phyloP scores from a whole-genome alignment of 2,329 filamentous ascomycete species.

The Arthrinium puccinioides region DNA sequence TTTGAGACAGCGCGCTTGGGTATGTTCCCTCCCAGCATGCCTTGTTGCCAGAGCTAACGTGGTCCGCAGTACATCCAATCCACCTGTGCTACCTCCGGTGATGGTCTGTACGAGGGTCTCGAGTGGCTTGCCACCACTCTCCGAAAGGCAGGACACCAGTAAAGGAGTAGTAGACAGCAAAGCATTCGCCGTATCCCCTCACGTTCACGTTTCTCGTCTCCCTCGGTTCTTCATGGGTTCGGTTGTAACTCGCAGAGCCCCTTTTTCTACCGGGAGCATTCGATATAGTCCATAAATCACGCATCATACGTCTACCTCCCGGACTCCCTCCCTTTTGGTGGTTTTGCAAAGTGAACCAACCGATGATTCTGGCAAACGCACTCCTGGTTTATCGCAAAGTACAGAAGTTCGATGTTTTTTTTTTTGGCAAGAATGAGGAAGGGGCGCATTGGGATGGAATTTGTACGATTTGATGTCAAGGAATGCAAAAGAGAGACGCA shows the following conservation, averaged over 20 bases:
- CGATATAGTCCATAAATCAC: conserved; percentile 45
- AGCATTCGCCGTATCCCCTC: no score
- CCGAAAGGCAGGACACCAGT: conserved; percentile 64
- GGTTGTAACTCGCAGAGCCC: conserved; percentile 48
- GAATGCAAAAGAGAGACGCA: conserved; percentile 8
- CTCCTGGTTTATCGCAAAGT: conserved; percentile 12
- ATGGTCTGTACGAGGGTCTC: conserved; percentile 98
- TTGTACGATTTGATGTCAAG: conserved; percentile 30
- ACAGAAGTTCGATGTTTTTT: conserved; percentile 24
- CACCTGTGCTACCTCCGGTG: conserved; percentile 96
- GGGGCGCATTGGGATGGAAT: conserved; percentile 27
- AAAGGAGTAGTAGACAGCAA: conserved; percentile 30
- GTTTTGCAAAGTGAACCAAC: conserved; percentile 19
- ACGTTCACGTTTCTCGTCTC: conserved; percentile 33
- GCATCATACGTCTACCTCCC: conserved; percentile 22
- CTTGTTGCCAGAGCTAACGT: conserved; percentile 11
- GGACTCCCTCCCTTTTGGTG: conserved; percentile 18
- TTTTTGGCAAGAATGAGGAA: conserved; percentile 22
- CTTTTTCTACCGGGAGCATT: conserved; percentile 43
- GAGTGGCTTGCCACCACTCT: conserved; percentile 84
- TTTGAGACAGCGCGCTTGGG: conserved; percentile 97
- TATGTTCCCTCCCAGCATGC: conserved; percentile 44
- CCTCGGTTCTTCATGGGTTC: conserved; percentile 35
- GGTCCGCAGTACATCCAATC: conserved; percentile 87
- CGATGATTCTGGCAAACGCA: conserved; percentile 11